These are phyloP conservation scores for Diaporthe helianthi DNA, from an alignment of 2,329 filamentous ascomycete genomes.

Conservation along the genomic window DNA sequence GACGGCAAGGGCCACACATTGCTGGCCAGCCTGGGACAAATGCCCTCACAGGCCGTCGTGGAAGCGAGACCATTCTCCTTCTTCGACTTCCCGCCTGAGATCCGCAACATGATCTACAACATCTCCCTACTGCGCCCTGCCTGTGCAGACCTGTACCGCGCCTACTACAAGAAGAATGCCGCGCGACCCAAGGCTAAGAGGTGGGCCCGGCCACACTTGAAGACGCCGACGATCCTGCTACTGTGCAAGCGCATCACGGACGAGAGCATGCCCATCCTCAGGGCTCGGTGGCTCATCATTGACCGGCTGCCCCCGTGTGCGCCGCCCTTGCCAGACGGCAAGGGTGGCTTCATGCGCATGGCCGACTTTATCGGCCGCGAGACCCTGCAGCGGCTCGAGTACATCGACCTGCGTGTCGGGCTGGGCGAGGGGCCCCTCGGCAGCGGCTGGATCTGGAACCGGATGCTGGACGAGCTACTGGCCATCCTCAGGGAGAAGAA, in stretches of 20 bases:
- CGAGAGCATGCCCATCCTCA: constrained; percentile 43
- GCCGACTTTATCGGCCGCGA: constrained; percentile 41
- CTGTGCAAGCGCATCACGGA: constrained; percentile 45
- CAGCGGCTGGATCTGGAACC: constrained; percentile 41
- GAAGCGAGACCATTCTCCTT: constrained; percentile 36
- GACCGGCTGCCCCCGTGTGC: constrained; percentile 47
- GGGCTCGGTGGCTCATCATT: constrained; percentile 41
- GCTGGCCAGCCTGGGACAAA: too few species aligned
- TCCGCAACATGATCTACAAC: constrained; percentile 46
- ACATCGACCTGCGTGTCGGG: constrained; percentile 43
- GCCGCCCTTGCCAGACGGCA: constrained; percentile 35
- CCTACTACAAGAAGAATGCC: constrained; percentile 41
- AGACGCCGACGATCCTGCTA: constrained; percentile 45
- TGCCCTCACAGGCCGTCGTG: background rate
- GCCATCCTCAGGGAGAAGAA: constrained; percentile 40
- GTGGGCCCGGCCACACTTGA: constrained; percentile 28
- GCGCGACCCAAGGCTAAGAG: background rate
- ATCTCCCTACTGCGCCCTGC: constrained; percentile 41
- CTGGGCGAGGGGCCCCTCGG: constrained; percentile 41
- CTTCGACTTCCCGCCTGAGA: constrained; percentile 44
- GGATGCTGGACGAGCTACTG: constrained; percentile 40
- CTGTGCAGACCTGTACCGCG: constrained; percentile 41
- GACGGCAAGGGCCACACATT: background rate
- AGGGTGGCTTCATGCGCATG: constrained; percentile 37
- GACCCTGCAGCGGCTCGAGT: constrained; percentile 44